Conservation (phyloP, 805 yeast genomes). For the Diddensiella caesifluorescens region DNA sequence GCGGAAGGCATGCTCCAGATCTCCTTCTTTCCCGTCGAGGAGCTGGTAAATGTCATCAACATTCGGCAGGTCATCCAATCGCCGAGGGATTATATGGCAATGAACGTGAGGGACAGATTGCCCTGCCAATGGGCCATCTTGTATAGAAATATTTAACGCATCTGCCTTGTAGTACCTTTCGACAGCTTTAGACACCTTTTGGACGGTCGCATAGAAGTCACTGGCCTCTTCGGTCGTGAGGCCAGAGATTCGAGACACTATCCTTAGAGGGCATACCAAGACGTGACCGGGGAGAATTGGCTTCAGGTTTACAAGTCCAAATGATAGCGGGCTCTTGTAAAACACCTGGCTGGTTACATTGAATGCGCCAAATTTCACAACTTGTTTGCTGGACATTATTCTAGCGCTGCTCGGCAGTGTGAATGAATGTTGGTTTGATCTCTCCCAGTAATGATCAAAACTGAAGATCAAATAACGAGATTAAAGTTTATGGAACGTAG, state of each 20-base stretch:
- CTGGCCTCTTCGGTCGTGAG: conserved; percentile 60
- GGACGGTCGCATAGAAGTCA: conserved; percentile 77
- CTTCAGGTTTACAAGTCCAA: conserved; percentile 83
- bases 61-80: conserved; percentile 47
- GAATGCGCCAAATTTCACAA: conserved; percentile 30
- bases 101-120: conserved; percentile 95
- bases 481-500: too few relatives aligned
- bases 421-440: too few relatives aligned
- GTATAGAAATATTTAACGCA: conserved; percentile 83
- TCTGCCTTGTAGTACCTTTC: conserved; percentile 68
- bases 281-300: conserved; percentile 96
- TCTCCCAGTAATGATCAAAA: too few relatives aligned
- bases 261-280: conserved; percentile 75
- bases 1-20: conserved; percentile 36
- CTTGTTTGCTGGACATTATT: conserved; percentile 12
- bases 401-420: too few relatives aligned
- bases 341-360: conserved; percentile 34
- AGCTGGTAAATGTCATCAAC: conserved; percentile 72
- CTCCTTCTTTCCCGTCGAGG: conserved; percentile 54
- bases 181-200: conserved; percentile 62
- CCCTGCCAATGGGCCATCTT: conserved; percentile 95
- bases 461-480: too few relatives aligned
- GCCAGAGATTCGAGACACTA: conserved; percentile 61
- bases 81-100: conserved; percentile 87
- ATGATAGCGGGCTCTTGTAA: conserved; percentile 59